These are phyloP conservation scores for Pseudotsuga menziesii DNA, from an alignment of 75 land plant genomes.

Conservation along the genomic window DNA sequence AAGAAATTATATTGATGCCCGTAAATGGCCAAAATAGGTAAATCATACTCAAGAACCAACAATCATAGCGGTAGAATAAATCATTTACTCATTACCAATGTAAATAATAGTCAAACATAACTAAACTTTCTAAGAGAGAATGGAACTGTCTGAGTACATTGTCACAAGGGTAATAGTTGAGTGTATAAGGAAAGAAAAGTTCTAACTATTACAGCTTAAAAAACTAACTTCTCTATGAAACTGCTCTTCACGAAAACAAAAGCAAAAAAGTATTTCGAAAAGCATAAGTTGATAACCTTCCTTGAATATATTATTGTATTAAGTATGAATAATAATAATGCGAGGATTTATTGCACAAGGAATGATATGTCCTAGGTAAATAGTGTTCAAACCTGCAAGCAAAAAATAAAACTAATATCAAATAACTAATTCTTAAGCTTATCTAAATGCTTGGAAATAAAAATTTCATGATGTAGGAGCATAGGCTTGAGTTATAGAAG, in stretches of 20 bases:
- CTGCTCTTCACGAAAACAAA: slow-evolving; percentile 1
- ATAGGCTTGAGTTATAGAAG: too few relatives aligned
- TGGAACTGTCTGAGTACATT: not conserved
- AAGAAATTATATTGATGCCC: too few relatives aligned
- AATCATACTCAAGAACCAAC: too few relatives aligned
- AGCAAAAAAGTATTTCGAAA: not conserved
- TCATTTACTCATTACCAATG: not conserved
- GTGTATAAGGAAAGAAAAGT: not conserved
- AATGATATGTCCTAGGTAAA: slow-evolving; percentile 83
- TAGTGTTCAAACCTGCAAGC: slow-evolving; percentile 60
- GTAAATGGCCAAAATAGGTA: too few relatives aligned
- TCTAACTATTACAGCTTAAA: not conserved
- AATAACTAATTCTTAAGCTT: not conserved
- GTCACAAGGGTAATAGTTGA: not conserved
- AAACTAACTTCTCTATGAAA: not conserved
- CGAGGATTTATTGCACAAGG: slow-evolving; percentile 92
- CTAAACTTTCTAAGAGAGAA: not conserved
- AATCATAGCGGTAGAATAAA: too few relatives aligned
- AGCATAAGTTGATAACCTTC: slow-evolving; percentile 44
- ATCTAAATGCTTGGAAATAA: not conserved
- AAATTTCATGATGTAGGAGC: too few relatives aligned
- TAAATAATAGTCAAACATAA: not conserved
- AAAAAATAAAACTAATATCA: slow-evolving; percentile 3
- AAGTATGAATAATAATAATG: slow-evolving; percentile 88
- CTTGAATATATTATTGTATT: slow-evolving; percentile 91